Evolutionary conservation across 23 red algal species (phyloP), one percentile per base, ranked within the genome.

Genomic region (Gracilariopsis chorda): DNA sequence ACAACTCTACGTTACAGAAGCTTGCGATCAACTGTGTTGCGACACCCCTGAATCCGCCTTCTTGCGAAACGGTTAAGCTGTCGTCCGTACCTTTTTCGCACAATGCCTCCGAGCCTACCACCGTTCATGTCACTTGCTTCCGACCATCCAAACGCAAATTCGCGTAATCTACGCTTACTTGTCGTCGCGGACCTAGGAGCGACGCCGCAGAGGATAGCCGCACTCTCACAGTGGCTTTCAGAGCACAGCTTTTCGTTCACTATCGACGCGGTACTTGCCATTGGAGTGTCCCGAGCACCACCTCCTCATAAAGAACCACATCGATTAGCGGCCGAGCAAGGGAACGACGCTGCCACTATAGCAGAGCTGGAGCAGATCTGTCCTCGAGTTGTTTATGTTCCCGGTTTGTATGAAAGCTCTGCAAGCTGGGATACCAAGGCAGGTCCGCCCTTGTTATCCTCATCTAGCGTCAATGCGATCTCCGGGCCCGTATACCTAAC

Each of bases 301-400:
- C 65, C 40, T 3, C 14, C 48, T 51, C 51, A 53, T 69, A 42
- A 89, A 59, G 44, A 60, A 36, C 68, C 48, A 1, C 85, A 89
- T 60, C 40, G 53, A 53, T 35, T 45, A 28, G 51, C 42, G 30
- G 85, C 85, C 14, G 85, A 89, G 30, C 70, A 77, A 61, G 85
- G 69, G 3, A 89, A 89, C 57, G 85, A 89, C 34, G 76, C 85
- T 39, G 34, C 49, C 44, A 89, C 85, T 19, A 65, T 89, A 19
- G 65, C 85, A 41, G 69, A 89, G 51, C 69, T 89, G 12, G 85
- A 89, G 40, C 48, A 89, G 27, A 89, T 89, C 51, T 89, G 85
- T 45, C 69, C 68, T 58, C 67, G 85, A 14, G 85, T 89, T 17
- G 67, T 77, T 33, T 89, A 89, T 30, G 85, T 89, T 36, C 85